Base-by-base conservation (phyloP, 2,329 filamentous ascomycete species). In the Elsinoe fawcettii region DNA sequence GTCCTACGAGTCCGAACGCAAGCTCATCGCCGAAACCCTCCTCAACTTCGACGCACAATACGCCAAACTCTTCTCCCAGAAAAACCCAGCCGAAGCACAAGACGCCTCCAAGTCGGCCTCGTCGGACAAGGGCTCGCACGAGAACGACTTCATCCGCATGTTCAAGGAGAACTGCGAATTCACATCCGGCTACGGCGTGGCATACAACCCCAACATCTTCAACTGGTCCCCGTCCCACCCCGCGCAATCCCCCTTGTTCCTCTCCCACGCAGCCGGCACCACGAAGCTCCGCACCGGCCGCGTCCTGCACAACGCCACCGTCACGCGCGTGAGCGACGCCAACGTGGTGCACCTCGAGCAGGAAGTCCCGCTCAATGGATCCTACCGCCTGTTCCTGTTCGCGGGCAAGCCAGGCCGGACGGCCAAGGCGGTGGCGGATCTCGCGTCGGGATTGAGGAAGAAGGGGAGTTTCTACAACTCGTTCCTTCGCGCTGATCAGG, bases 121-220 rank as follows among this genome's bases (percentile, higher is more conserved):
- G 4, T 67, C 69, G 3, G 63, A 67, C 14, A 30, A 9, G n/a
- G n/a, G n/a, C 8, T 63, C 67, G 14, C 63, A 83, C 47, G 84
- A 88, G 59, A 91, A 91, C 66, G 83, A 87, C 9, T 96, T 96
- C 69, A 83, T 95, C 68, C 86, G 86, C 74, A 90, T 86, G 0
- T 96, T 96, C 78, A 96, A 96, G 70, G 88, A 88, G 58, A 84
- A 84, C 27, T 96, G 90, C 76, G 90, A 93, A 67, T 95, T 96
- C 71, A 96, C 90, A 9, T 90, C 87, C 62, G 91, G 91, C 58
- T 96, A 95, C 69, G 91, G 91, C 60, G 90, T 96, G 20, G 86
- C 84, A 27, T 96, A 96, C 75, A 80, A 85, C 62, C 79, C 87
- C 56, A 96, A 95, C 72, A 73, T 81, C 27, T 79, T 95, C 72